A percentile compares a stretch with the other conserved stretches of the same genome.
Evolutionary conservation across 257 asterid genomes (phyloP).

Genomic region (Rehmannia glutinosa): DNA sequence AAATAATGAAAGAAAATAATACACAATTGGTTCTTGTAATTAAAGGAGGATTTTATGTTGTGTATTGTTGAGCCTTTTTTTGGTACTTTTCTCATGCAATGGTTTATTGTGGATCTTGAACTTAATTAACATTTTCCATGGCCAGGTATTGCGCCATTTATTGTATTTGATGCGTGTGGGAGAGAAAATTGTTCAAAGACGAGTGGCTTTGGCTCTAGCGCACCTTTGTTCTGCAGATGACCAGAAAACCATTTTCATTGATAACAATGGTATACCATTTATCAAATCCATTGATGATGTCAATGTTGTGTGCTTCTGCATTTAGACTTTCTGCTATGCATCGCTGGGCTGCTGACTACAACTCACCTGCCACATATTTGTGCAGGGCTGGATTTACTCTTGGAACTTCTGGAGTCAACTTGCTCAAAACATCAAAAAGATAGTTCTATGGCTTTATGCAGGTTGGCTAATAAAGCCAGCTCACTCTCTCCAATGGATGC

Average conservation of each 20-base stretch:
- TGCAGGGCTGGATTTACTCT: slow-evolving; percentile 57
- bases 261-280: slow-evolving; percentile 43
- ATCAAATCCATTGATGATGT: neutral
- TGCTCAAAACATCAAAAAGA: slow-evolving; percentile 48
- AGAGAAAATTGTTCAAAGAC: slow-evolving; percentile 53
- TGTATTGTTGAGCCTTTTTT: neutral
- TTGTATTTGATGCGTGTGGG: slow-evolving; percentile 60
- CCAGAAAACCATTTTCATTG: slow-evolving; percentile 54
- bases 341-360: neutral
- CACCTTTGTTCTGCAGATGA: slow-evolving; percentile 69
- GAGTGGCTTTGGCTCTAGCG: slow-evolving; percentile 73
- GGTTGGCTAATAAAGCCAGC: slow-evolving; percentile 52
- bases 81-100: neutral
- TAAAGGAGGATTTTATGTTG: neutral
- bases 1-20: neutral
- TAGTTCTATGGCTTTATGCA: slow-evolving; percentile 58
- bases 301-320: neutral
- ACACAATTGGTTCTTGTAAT: neutral
- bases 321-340: neutral
- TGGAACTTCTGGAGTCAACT: slow-evolving; percentile 62
- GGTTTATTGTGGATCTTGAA: neutral
- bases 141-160: slow-evolving; percentile 62
- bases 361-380: slow-evolving; percentile 11
- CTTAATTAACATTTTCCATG: slow-evolving; percentile 1
- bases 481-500: slow-evolving; percentile 62